Evolutionary conservation across 768 basidiomycete species (phyloP), one percentile per base, ranked within the genome.

Genomic region (Mycena albidolilacea): DNA sequence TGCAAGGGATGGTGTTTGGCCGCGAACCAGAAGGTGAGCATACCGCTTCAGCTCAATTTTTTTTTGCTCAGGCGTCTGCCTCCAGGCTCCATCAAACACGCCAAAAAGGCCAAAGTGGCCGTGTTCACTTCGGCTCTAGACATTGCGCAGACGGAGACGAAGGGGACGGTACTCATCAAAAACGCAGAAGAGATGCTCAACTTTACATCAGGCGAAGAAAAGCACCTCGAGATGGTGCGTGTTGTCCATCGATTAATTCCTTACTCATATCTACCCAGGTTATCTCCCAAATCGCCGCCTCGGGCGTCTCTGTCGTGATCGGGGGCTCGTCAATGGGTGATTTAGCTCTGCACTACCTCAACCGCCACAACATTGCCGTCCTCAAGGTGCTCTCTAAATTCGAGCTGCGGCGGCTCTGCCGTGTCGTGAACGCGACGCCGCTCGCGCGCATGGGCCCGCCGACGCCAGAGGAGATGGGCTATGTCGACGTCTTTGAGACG

Each of bases 371-470:
- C 85, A 96, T 99, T 82, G 95, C 96, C 78, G 96, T 99, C 77
- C 90, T 99, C 83, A 98, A 98, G 82, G 95, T 99, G 38, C 90
- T 97, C 70, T 98, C 96, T 80, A 99, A 99, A 83, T 99, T 99
- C 82, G 97, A 99, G 75, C 91, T 99, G 15, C 93, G 97, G 63
- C 88, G 98, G 1, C 85, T 98, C 15, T 97, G 96, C 83, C 94
- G 97, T 61, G 98, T 99, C 76, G 95, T 96, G 76, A 95, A 95
- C 74, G 98, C 97, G 12, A 98, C 96, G 0, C 98, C 98, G 4
- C 91, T 99, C 64, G 97, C 98, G 1, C 93, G 98, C 58, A 88
- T 99, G 73, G 98, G 98, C 70, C 95, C 96, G 0, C 98, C 98
- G 6, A 98, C 96, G 14, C 90, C 96, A 0, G 98, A 99, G 82